Evolutionary conservation across 192 early-diverging fungal genomes (phyloP), one percentile per base, ranked within the genome.

Genomic region (Endogone sp.): DNA sequence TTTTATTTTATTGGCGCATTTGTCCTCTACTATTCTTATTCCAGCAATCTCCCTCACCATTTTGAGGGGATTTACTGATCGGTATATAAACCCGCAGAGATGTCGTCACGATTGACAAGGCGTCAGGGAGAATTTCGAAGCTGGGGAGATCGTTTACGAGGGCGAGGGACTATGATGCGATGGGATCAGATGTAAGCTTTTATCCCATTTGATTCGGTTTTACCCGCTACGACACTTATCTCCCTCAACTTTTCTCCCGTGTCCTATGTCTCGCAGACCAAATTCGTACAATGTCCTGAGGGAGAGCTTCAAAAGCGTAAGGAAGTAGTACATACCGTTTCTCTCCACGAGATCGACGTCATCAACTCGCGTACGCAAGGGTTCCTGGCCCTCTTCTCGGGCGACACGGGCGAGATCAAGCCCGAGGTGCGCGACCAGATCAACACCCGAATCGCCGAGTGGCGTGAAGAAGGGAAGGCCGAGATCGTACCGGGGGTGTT

Each of bases 281-380:
- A 95, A 69, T 99, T 98, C 85, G 98, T 99, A 3, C 95, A 96
- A 82, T 98, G 96, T 72, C 98, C 98, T 8, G 96, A 99, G 63
- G 98, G 98, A 37, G 98, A 99, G 80, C 84, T 99, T 25, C 98
- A 99, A 75, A 94, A 92, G 73, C 88, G 94, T 56, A 97, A 96
- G 79, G 96, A 98, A 75, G 89, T 95, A 24, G 96, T 99, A 28
- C 98, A 99, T 68, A 96, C 94, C 8, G 96, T 99, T 3, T 93
- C 96, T n/a, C 83, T 99, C 64, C 98, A 99, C 75, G 98, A 99
- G 82, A 93, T 98, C 75, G 98, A 99, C 78, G 98, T 98, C 6
- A 98, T 98, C 77, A 99, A 99, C 86, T 93, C 91, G 69, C 84
- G 95, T 63, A 92, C 93, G 37, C 98, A 99, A 76, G 98, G 98